Evolutionary conservation across 352 stramenopile species (phyloP).

Genomic region (Phytophthora aleatoria): DNA sequence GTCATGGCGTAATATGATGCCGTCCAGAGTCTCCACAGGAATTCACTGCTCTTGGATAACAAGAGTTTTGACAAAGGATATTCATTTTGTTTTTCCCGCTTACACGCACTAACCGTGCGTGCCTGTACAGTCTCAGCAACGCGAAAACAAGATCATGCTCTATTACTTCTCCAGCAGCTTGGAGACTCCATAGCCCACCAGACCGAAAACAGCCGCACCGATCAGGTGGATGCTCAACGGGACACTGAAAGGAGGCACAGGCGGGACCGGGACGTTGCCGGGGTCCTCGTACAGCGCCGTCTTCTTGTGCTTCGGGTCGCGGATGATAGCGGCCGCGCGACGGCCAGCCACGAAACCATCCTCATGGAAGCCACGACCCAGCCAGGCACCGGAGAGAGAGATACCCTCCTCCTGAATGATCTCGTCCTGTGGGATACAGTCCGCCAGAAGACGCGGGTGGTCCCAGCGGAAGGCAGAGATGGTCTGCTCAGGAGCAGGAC

Average conservation of each 20-base stretch:
- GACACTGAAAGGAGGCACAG: slow-evolving; percentile 76
- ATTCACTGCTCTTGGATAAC: neutral
- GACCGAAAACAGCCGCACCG: slow-evolving; percentile 53
- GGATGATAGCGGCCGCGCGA: slow-evolving; percentile 76
- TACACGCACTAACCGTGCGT: too few species aligned
- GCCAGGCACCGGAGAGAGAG: slow-evolving; percentile 80
- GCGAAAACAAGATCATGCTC: slow-evolving; percentile 23
- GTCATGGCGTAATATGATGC: neutral
- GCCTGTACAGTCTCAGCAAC: slow-evolving; percentile 3
- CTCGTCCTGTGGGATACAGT: slow-evolving; percentile 87
- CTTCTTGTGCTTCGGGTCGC: slow-evolving; percentile 73
- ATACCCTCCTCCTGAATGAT: slow-evolving; percentile 87
- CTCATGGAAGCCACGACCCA: slow-evolving; percentile 87
- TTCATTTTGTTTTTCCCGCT: slow-evolving; percentile 1
- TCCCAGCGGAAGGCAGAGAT: slow-evolving; percentile 88
- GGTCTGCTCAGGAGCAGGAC: slow-evolving; percentile 49
- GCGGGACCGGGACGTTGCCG: slow-evolving; percentile 73
- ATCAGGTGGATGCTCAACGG: slow-evolving; percentile 70
- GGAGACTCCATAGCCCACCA: slow-evolving; percentile 64
- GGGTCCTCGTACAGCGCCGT: slow-evolving; percentile 84
- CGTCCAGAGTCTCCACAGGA: neutral
- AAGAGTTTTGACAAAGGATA: slow-evolving; percentile 5
- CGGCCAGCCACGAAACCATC: slow-evolving; percentile 87
- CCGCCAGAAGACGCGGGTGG: slow-evolving; percentile 80
- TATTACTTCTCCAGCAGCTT: slow-evolving; percentile 66